phyloP scores from a whole-genome alignment of 129 eudicot species.

The Tagetes patula region DNA sequence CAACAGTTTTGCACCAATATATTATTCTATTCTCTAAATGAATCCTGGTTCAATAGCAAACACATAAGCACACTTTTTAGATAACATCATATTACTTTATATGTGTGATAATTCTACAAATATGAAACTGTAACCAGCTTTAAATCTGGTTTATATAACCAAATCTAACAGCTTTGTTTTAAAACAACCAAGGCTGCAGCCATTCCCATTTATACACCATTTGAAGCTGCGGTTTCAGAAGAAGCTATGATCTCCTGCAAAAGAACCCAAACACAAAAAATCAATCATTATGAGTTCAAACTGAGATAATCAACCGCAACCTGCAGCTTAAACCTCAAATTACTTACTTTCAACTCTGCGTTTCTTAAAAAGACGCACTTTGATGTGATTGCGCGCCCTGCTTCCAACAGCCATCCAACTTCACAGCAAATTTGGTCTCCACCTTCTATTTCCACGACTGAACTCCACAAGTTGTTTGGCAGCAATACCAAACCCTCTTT shows the following conservation, averaged over 20 bases:
- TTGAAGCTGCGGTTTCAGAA: slow-evolving; percentile 39
- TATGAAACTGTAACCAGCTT: slow-evolving; percentile 23
- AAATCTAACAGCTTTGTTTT: slow-evolving; percentile 16
- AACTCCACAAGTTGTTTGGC: slow-evolving; percentile 89
- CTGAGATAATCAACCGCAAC: not conserved
- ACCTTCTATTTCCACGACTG: slow-evolving; percentile 42
- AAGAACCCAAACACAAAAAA: slow-evolving; percentile 11
- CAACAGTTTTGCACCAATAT: too few species aligned
- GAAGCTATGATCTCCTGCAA: slow-evolving; percentile 65
- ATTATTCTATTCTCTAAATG: too few species aligned
- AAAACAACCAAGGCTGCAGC: not conserved
- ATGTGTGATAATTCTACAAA: slow-evolving; percentile 18
- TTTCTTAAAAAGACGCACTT: slow-evolving; percentile 63
- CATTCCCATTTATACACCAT: not conserved
- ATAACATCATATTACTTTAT: slow-evolving; percentile 20
- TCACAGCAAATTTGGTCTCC: slow-evolving; percentile 59
- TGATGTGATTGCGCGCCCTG: slow-evolving; percentile 68
- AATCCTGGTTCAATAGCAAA: not conserved
- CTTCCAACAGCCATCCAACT: slow-evolving; percentile 81
- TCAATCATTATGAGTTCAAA: not conserved
- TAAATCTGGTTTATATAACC: slow-evolving; percentile 19
- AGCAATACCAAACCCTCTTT: slow-evolving; percentile 49
- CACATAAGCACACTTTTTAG: not conserved
- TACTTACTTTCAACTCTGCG: slow-evolving; percentile 57
- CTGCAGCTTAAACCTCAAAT: not conserved